These are phyloP conservation scores for Tylopilus balloui DNA, from an alignment of 768 basidiomycete species.

Conservation along the genomic window DNA sequence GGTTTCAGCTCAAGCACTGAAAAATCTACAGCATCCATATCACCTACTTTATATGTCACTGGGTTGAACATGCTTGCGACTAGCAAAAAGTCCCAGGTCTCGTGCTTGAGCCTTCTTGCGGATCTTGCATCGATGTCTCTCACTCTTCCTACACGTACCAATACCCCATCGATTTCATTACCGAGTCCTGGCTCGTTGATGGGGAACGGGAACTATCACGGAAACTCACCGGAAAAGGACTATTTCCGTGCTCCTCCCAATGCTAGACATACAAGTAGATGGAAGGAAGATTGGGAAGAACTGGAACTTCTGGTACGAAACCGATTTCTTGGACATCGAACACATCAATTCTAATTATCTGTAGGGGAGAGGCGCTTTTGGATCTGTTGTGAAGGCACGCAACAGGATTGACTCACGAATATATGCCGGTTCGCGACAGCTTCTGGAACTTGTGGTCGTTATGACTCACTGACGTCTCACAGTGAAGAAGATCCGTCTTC, in stretches of 20 bases:
- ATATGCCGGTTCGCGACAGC: slow-evolving; percentile 58
- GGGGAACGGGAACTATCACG: slow-evolving; percentile 32
- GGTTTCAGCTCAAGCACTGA: not conserved
- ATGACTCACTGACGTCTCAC: slow-evolving; percentile 5
- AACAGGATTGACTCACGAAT: slow-evolving; percentile 84
- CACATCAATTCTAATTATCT: not conserved
- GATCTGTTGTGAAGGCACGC: slow-evolving; percentile 91
- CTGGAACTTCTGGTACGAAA: slow-evolving; percentile 67
- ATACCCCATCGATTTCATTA: slow-evolving; percentile 20
- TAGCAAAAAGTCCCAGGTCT: slow-evolving; percentile 51
- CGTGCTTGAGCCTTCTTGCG: slow-evolving; percentile 54
- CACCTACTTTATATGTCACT: slow-evolving; percentile 47
- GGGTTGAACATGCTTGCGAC: slow-evolving; percentile 57
- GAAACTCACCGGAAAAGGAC: slow-evolving; percentile 62
- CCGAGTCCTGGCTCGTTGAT: slow-evolving; percentile 44
- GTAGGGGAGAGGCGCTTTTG: slow-evolving; percentile 86
- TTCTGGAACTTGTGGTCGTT: too few species aligned
- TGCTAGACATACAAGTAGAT: slow-evolving; percentile 63
- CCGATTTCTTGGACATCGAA: not conserved
- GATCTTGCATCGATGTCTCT: slow-evolving; percentile 47
- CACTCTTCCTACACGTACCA: slow-evolving; percentile 18
- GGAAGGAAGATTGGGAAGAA: slow-evolving; percentile 94
- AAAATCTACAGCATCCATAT: slow-evolving; percentile 44
- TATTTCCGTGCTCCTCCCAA: slow-evolving; percentile 44
- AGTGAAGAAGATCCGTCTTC: slow-evolving; percentile 89